Percentiles rank a stretch among this genome's conserved stretches.
Conservation (phyloP, 106 monocot species). For the Vanilla planifolia region DNA sequence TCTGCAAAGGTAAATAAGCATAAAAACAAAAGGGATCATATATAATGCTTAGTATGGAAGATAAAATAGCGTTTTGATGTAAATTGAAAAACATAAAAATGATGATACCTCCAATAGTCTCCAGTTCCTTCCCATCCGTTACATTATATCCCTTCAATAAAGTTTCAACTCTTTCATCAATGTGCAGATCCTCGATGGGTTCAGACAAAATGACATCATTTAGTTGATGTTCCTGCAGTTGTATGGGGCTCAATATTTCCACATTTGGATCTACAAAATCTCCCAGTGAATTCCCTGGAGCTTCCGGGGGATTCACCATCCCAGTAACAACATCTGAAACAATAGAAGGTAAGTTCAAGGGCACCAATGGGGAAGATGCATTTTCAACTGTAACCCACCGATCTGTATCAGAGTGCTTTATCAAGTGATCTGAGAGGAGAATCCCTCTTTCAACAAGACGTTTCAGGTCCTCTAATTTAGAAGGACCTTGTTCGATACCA, state of each 20-base stretch:
- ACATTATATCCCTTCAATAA: slow-evolving; percentile 66
- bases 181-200: slow-evolving; percentile 28
- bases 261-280: slow-evolving; percentile 43
- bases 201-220: slow-evolving; percentile 15
- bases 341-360: slow-evolving; percentile 32
- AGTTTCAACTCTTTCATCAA: slow-evolving; percentile 78
- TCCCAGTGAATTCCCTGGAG: slow-evolving; percentile 55
- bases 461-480: slow-evolving; percentile 69
- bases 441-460: slow-evolving; percentile 71
- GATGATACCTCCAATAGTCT: slow-evolving; percentile 71
- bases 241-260: slow-evolving; percentile 20
- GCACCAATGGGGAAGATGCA: slow-evolving; percentile 80
- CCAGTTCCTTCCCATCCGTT: slow-evolving; percentile 68
- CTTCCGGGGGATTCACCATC: slow-evolving; percentile 71
- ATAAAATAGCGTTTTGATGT: not conserved
- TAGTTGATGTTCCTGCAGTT: slow-evolving; percentile 13
- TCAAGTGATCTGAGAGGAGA: slow-evolving; percentile 89
- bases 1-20: slow-evolving; percentile 45
- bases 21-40: not conserved
- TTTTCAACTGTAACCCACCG: slow-evolving; percentile 98
- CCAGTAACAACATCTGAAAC: slow-evolving; percentile 69
- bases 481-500: slow-evolving; percentile 84
- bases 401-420: slow-evolving; percentile 84
- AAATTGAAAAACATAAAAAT: slow-evolving; percentile 4
- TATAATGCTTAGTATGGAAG: not conserved